Base-by-base conservation (phyloP, 331 rosid genomes). In the Malus hybrid region DNA sequence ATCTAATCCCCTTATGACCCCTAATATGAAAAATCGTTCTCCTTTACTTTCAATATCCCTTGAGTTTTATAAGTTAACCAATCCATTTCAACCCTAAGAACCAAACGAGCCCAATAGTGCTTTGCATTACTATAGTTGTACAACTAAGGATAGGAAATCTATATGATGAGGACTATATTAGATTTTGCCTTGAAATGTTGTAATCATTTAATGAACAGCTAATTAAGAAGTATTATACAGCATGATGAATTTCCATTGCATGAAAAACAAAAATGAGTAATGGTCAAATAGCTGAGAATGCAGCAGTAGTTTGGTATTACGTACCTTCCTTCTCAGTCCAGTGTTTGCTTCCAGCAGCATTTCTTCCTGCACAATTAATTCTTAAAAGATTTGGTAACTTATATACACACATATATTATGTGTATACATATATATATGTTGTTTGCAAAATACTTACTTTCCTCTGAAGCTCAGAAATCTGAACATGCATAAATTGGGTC, bases 401-500 rank as follows among this genome's bases (percentile, higher is more conserved):
- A 19, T 57, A 20, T 20, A 20, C 10, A 19, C 22, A 56, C 11
- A 6, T 56, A n/a, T 56, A 19, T 18, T 3, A n/a, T 18, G 10
- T 20, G 29, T 18, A 52, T 52, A 16, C 57, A 50, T 16, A 16
- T 16, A 5, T 18, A 52, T 56, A n/a, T 56, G 20, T 52, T 52
- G 20, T 52, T 5, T 58, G 30, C 29, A 24, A 12, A 28, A 26
- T 29, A 63, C 19, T 29, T 7, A 63, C 98, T 95, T 87, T 93
- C 61, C 63, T 84, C 61, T 87, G 91, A 68, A 93, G 87, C 80
- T 85, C 90, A 28, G 84, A 65, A 44, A 93, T 78, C 73, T 87
- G 87, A 71, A 86, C 90, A 48, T 85, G 82, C 91, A 90, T 75
- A 42, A 75, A 75, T 26, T 89, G 93, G n/a, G 82, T 81, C 97